Evolutionary conservation across 345 rosid species (phyloP), one percentile per base, ranked within the genome.

Genomic region (Microthlaspi erraticum): DNA sequence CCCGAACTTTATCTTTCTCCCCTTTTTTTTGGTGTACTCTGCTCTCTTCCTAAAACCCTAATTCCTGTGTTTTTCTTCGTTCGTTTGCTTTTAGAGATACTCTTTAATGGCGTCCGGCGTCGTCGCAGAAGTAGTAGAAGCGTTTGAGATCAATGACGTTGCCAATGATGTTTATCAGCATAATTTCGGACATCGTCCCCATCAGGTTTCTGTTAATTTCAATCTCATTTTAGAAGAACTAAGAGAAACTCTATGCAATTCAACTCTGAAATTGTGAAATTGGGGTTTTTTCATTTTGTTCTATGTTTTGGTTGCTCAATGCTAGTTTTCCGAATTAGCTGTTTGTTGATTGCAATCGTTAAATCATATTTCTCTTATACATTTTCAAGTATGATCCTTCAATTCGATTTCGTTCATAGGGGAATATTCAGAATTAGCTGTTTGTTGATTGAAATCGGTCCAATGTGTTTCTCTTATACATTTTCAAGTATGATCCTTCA

Each of bases 111-210:
- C 86, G 56, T 85, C 93, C 6, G 84, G 81, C 19, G 84, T 91
- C 36, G 77, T 75, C 14, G 85, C 88, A 6, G 72, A 82, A 52
- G 82, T 89, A 5, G 84, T 84, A 45, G 96, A 89, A 81, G 96
- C 96, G 5, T 91, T 93, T 65, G 98, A 93, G 71, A 89, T 93
- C 39, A 93, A 91, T 60, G 88, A 93, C 81, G 78, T 61, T 42
- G 96, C 98, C 14, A 93, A 91, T 71, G 98, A 93, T 72, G 97
- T 86, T 33, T 93, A 93, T 62, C 78, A 89, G 81, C 87, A 82
- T 79, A 93, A 91, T 66, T 91, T 93, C 56, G 87, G 90, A 5
- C 92, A 89, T 62, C 96, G 98, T 42, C 97, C 98, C 18, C 77
- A 74, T 77, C 94, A 93, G 98, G 98, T 91, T 12, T 14, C 17